phyloP scores from a whole-genome alignment of 768 basidiomycete species.

The Mrakia frigida region DNA sequence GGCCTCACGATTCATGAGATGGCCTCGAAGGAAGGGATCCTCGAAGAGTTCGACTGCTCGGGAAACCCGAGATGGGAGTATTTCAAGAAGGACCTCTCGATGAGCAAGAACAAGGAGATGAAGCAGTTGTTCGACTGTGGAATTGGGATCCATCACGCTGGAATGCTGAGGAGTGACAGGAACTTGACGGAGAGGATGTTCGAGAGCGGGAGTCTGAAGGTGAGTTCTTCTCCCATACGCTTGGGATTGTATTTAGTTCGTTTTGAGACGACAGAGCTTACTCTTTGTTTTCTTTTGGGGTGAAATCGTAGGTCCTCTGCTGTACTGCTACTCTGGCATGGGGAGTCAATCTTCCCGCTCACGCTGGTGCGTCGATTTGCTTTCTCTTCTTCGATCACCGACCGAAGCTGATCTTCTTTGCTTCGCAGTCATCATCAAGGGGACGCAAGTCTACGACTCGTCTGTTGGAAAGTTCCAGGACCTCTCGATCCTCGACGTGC shows the following conservation, averaged over 20 bases:
- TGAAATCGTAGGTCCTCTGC: slow-evolving; percentile 77
- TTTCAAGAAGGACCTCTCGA: slow-evolving; percentile 70
- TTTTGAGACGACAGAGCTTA: background rate
- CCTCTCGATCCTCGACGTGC: slow-evolving; percentile 85
- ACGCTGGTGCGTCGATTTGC: slow-evolving; percentile 61
- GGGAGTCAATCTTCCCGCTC: slow-evolving; percentile 98
- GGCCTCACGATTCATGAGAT: slow-evolving; percentile 75
- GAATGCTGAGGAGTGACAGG: slow-evolving; percentile 89
- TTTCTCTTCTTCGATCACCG: background rate
- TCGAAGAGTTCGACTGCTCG: slow-evolving; percentile 72
- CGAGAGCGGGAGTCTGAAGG: slow-evolving; percentile 84
- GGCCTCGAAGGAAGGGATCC: slow-evolving; percentile 61
- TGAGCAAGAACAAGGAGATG: slow-evolving; percentile 92
- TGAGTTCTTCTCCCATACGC: slow-evolving; percentile 39
- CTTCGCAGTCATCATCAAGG: slow-evolving; percentile 79
- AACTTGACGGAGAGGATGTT: slow-evolving; percentile 96
- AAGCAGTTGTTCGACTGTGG: slow-evolving; percentile 84
- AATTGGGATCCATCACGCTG: slow-evolving; percentile 74
- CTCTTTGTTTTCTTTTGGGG: background rate
- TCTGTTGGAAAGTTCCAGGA: slow-evolving; percentile 84
- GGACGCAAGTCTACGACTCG: slow-evolving; percentile 93
- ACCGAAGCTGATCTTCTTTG: background rate
- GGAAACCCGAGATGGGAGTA: slow-evolving; percentile 71
- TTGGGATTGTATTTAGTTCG: too few relatives aligned
- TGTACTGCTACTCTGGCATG: slow-evolving; percentile 98